Base-by-base conservation (phyloP, 495 filamentous ascomycete species). In the Penicillium coffeae region DNA sequence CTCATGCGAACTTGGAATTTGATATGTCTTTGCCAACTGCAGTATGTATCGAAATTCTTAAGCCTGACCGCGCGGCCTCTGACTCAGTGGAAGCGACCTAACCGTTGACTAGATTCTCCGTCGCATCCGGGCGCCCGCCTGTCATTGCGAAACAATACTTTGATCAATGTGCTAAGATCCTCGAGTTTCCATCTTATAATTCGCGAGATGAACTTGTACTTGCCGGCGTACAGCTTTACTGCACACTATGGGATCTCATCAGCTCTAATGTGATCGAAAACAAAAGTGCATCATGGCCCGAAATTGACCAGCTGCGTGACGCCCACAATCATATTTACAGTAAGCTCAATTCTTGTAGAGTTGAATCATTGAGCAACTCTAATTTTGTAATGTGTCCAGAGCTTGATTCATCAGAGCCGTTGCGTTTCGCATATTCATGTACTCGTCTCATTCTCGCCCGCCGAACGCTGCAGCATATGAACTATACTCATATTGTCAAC, bases 401-500 rank as follows among this genome's bases (percentile, higher is more conserved):
- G n/a, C 54, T 57, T 18, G 54, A 57, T 19, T 57, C 54, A 3
- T 57, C 54, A 1, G 54, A 57, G 18, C 54, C 54, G 0, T 38
- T 57, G 21, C 49, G 54, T 1, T 57, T 57, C 27, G 54, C 54
- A 9, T 57, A 57, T 39, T 57, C 46, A 5, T 52, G 54, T 19
- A 21, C 54, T 10, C 52, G 47, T 38, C 25, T 57, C 20, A 57
- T 57, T n/a, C 46, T 57, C 3, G 46, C 54, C 5, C 54, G 50
- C 20, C 46, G 50, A 7, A 50, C 54, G 18, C 16, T 57, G 2
- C 41, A 49, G 9, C 50, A 53, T 15, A 32, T 56, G 5, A 48
- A 45, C 9, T 14, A 49, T 2, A 13, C 42, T 5, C 40, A 33
- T 4, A n/a, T 20, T 13, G 38, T 18, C 8, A 30, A 44, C 2